Evolutionary conservation across 1,284 basidiomycete species (phyloP), one percentile per base, ranked within the genome.

Genomic region (Austroboletus rostrupii): DNA sequence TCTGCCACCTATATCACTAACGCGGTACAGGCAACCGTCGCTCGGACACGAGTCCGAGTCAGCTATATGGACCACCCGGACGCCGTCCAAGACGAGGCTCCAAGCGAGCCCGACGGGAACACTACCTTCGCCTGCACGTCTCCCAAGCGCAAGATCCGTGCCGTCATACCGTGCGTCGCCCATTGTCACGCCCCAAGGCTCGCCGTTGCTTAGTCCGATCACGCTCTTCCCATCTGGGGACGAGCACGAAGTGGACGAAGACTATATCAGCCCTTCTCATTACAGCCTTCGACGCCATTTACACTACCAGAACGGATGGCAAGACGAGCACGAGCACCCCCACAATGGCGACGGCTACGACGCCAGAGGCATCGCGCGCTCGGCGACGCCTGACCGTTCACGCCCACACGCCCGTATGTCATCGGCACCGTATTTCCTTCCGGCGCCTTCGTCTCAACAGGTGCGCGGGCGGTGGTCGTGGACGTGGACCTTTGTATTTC

Each of bases 261-360:
- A 61, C 12, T 50, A 58, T 26, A 43, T 59, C 31, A 49, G 48
- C 10, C 57, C 61, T 6, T 56, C 60, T 21, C 46, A 69, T 74
- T 54, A 65, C 63, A 19, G 52, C 61, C 36, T 77, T 72, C n/a
- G 79, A 75, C 44, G 77, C 74, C 62, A 78, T 72, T 47, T 65
- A 76, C 49, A 67, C 75, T 49, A 76, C 35, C 26, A 29, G 13
- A 31, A 16, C 16, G 55, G 54, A 39, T 64, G 62, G 65, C 49
- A 54, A 3, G 52, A 46, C 31, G 55, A 54, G 32, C 53, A 63
- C 40, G 57, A 61, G 20, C 38, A 40, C 21, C 21, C 21, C 9
- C 21, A 40, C 23, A 21, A 21, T n/a, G 11, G 20, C 17, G 19
- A 39, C 20, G n/a, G n/a, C 19, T 17, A 20, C 20, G 19, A 13